Conservation (phyloP, 2,329 filamentous ascomycete species). For the Arthrobotrys megalospora region DNA sequence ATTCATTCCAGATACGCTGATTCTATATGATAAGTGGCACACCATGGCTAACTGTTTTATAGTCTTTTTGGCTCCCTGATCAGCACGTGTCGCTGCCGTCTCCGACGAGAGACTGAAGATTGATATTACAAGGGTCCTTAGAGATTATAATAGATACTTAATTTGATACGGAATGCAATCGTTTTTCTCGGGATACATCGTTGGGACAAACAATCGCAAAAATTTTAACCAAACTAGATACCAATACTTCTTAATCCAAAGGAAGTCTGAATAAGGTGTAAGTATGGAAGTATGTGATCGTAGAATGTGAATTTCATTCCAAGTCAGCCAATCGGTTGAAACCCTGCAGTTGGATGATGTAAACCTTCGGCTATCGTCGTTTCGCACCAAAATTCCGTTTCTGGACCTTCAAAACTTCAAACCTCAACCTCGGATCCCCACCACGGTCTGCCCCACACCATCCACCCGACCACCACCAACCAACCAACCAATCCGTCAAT, state of each 20-base stretch:
- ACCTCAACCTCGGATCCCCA: conserved; percentile 57
- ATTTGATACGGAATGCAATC: too few relatives aligned
- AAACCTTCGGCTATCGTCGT: conserved; percentile 53
- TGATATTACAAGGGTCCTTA: background rate
- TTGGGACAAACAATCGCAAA: background rate
- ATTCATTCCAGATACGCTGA: conserved; percentile 7
- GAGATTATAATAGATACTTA: too few relatives aligned
- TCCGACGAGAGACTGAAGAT: conserved; percentile 39
- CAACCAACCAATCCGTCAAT: conserved; percentile 12
- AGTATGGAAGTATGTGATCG: background rate
- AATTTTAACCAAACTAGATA: too few relatives aligned
- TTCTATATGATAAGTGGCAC: background rate
- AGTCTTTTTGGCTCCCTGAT: conserved; percentile 64
- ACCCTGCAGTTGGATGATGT: conserved; percentile 42
- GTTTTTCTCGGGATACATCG: background rate
- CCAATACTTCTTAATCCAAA: too few relatives aligned
- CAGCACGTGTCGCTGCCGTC: conserved; percentile 64
- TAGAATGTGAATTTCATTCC: background rate
- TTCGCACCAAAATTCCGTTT: conserved; percentile 19
- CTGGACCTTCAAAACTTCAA: conserved; percentile 45
- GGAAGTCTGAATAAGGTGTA: too few relatives aligned
- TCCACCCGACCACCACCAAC: conserved; percentile 6
- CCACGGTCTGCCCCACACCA: conserved; percentile 26
- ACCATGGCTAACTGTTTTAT: conserved; percentile 37
- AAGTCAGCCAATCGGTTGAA: conserved; percentile 45